phyloP scores from a whole-genome alignment of 805 yeast genomes.

The Cyberlindnera bimundalis region DNA sequence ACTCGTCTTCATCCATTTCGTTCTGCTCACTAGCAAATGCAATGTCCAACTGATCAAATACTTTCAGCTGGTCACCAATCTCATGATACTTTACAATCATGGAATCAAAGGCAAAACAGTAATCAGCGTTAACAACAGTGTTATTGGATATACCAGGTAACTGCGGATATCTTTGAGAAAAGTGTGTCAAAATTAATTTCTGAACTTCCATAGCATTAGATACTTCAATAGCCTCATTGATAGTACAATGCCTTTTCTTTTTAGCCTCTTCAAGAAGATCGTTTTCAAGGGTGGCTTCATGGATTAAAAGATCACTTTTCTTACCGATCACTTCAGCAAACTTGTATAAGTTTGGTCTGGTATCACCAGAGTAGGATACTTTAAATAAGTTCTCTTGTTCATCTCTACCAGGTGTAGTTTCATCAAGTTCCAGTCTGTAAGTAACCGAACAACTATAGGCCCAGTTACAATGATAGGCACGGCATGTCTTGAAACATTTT shows the following conservation, averaged over 20 bases:
- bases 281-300: constrained; percentile 91
- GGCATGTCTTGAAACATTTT: constrained; percentile 34
- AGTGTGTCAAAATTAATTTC: constrained; percentile 79
- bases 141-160: constrained; percentile 38
- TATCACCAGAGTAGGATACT: constrained; percentile 91
- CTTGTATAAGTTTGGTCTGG: constrained; percentile 65
- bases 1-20: constrained; percentile 18
- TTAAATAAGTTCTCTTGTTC: constrained; percentile 42
- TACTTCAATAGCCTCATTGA: constrained; percentile 77
- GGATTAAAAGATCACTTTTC: constrained; percentile 72
- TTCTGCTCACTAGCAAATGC: constrained; percentile 31
- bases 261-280: constrained; percentile 73
- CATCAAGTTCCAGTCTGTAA: constrained; percentile 33
- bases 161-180: constrained; percentile 82
- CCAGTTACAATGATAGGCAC: constrained; percentile 82
- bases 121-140: constrained; percentile 30
- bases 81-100: constrained; percentile 48
- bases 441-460: constrained; percentile 66
- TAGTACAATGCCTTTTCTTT: constrained; percentile 81
- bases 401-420: constrained; percentile 4
- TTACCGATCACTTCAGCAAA: constrained; percentile 64
- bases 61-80: constrained; percentile 36
- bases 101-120: constrained; percentile 63
- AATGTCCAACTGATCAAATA: constrained; percentile 29
- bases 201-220: constrained; percentile 69